Evolutionary conservation across 441 rosid species (phyloP), one percentile per base, ranked within the genome.

Genomic region (Melastoma candidum): DNA sequence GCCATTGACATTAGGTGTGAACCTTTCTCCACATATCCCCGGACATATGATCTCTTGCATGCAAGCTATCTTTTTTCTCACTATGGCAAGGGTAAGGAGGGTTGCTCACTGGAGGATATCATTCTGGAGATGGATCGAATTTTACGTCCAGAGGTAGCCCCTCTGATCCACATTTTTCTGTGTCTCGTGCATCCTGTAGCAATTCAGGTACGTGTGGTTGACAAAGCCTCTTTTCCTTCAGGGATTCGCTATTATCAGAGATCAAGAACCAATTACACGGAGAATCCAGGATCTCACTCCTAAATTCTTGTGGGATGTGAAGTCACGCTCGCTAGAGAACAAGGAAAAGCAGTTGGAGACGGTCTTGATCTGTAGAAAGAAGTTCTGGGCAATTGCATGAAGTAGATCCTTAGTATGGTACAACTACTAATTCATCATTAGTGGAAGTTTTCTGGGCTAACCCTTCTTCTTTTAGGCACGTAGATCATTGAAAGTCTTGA

Each of bases 61-160:
- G 88, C 85, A 12, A 66, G 77, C 68, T 71, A 80, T 71, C 71
- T 88, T 46, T 76, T 93, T 64, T 68, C 85, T 60, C 84, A 74
- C 48, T 80, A 84, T 58, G 63, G 73, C 61, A 74, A 69, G 49
- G 61, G 36, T n/a, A 77, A 74, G 47, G 81, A 79, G 61, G 81
- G 80, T 70, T 86, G 98, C 71, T 60, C 63, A 58, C 54, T 88
- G 53, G 97, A 93, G 75, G 96, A 84, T 66, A 69, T 86, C 44
- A 68, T 93, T 78, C 74, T 93, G 70, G 98, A 93, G 82, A 86
- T 93, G 84, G 98, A 93, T 68, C 90, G 87, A 26, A 65, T 93
- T 17, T 46, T 75, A 64, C 81, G 96, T 25, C 95, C 96, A 57
- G 83, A 77, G 95, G 98, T 93, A 77, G 47, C 17, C 44, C 43